Evolutionary conservation across 768 basidiomycete species (phyloP), one percentile per base, ranked within the genome.

Genomic region (Phaeotremella skinneri): DNA sequence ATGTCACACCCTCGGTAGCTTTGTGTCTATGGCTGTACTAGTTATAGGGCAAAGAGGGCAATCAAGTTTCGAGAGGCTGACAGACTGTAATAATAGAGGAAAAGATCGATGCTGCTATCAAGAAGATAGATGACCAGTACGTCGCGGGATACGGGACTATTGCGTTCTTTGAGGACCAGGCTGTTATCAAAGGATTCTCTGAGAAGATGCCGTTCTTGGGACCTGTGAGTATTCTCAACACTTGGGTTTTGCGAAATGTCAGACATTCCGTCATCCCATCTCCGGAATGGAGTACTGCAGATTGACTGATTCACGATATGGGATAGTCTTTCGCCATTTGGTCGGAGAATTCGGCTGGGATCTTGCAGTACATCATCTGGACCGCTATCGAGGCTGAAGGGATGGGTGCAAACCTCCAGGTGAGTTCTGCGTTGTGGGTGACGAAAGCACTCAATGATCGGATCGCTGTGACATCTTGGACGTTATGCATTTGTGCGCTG

Each of bases 131-230:
- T 41, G 55, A 17, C 55, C 56, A 63, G 9, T 76, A 73, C 57
- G 56, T 62, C 42, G 59, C 63, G 9, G 76, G 70, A 3, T 68
- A 74, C 56, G 79, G 79, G 26, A 78, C 78, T 23, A 69, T 79
- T 50, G 53, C 78, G 23, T 70, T 79, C 66, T 78, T 77, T 55
- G 76, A 77, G 32, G 79, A 79, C 62, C 62, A 76, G 52, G 67
- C 67, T 34, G 73, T 70, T 16, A 52, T 76, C 55, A 64, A 74
- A 34, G 58, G 49, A 21, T 72, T 64, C 52, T 49, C 51, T 3
- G 59, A 57, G 21, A 66, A 71, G 56, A 74, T 76, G 63, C 70
- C 72, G n/a, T 50, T 37, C 20, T 61, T 61, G 39, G 59, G 48
- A 17, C 49, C 59, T 43, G 68, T 69, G 41, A 56, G 67, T 56